A percentile compares a stretch with the other conserved stretches of the same genome.
Conservation (phyloP, 2,329 filamentous ascomycete species). For the Meredithiella fracta region DNA sequence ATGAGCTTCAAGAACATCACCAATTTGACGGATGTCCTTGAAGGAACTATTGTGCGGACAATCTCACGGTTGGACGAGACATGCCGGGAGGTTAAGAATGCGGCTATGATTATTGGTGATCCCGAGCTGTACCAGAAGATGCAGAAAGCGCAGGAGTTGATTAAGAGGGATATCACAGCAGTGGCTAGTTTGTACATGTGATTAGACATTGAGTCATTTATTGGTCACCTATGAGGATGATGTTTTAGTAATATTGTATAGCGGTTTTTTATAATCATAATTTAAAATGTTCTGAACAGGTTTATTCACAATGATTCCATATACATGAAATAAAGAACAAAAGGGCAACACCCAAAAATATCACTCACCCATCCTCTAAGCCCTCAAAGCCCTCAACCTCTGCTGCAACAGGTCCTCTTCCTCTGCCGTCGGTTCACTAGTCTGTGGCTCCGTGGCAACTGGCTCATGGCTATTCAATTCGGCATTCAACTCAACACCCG, state of each 20-base stretch:
- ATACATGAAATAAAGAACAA: no score
- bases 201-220: conserved; percentile 1
- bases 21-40: conserved; percentile 84
- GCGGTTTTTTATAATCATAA: neutral
- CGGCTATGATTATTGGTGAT: conserved; percentile 86
- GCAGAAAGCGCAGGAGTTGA: conserved; percentile 92
- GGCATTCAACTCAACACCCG: conserved; percentile 63
- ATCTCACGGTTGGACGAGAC: conserved; percentile 92
- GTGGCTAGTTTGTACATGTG: conserved; percentile 81
- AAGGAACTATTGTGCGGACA: conserved; percentile 90
- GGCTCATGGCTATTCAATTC: conserved; percentile 48
- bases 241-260: neutral
- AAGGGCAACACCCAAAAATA: no score
- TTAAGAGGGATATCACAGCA: conserved; percentile 87
- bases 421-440: conserved; percentile 54
- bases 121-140: conserved; percentile 90
- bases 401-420: conserved; percentile 61
- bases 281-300: no score
- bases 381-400: conserved; percentile 38
- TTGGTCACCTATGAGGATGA: no score
- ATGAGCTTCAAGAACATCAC: conserved; percentile 99
- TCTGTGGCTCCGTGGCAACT: conserved; percentile 40
- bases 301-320: no score
- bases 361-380: conserved; percentile 20
- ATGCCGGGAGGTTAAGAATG: conserved; percentile 93